Percentiles rank a stretch among this genome's conserved stretches.
phyloP scores from a whole-genome alignment of 768 basidiomycete genomes.

The Boletus subparvulus region DNA sequence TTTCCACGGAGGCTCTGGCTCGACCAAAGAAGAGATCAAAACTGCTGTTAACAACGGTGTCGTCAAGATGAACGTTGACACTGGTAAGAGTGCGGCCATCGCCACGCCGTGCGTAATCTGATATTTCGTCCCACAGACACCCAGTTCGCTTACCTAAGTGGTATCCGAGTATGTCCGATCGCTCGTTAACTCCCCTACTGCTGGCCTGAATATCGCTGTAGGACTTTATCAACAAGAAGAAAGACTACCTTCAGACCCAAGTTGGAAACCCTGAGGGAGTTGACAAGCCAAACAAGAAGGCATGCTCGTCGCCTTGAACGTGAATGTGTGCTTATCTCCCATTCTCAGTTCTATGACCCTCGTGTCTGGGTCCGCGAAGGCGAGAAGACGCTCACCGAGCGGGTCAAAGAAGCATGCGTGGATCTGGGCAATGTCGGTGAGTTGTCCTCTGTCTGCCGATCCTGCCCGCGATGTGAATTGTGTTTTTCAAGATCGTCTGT shows the following conservation, averaged over 20 bases:
- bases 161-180: constrained; percentile 61
- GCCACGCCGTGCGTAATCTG: not conserved
- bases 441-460: constrained; percentile 19
- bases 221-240: constrained; percentile 86
- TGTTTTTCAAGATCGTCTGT: constrained; percentile 23
- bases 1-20: constrained; percentile 99
- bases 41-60: constrained; percentile 91
- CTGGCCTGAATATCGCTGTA: constrained; percentile 27
- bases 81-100: constrained; percentile 41
- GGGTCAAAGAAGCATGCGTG: constrained; percentile 90
- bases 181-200: not conserved
- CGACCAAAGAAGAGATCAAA: constrained; percentile 91
- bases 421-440: constrained; percentile 77
- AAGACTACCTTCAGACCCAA: constrained; percentile 84
- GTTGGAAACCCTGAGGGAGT: constrained; percentile 96
- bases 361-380: constrained; percentile 99
- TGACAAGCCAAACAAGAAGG: constrained; percentile 99
- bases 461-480: not conserved
- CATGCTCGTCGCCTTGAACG: constrained; percentile 22
- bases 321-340: not conserved
- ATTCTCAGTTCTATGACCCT: constrained; percentile 78
- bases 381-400: constrained; percentile 84
- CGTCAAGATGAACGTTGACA: constrained; percentile 99
- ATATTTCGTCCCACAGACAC: constrained; percentile 49
- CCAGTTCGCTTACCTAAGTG: constrained; percentile 86